phyloP scores from a whole-genome alignment of 2,329 filamentous ascomycete species.

The Tolypocladium ophioglossoides region DNA sequence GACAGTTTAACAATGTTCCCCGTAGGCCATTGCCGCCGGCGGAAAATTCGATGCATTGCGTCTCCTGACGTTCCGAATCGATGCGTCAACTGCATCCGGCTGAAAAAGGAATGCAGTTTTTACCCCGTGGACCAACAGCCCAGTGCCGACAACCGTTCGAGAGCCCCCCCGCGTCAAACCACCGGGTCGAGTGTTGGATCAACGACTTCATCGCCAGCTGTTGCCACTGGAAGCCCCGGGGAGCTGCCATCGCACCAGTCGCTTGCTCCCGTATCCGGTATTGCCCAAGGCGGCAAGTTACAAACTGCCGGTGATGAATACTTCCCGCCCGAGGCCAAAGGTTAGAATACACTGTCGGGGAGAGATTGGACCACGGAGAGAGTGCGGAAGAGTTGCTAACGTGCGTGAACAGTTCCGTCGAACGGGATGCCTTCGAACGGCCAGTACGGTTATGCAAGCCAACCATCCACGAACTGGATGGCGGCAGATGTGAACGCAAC shows the following conservation, averaged over 20 bases:
- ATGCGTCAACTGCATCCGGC: conserved; percentile 84
- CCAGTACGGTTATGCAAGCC: conserved; percentile 27
- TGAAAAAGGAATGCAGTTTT: conserved; percentile 93
- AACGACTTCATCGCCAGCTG: conserved; percentile 37
- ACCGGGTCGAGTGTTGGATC: conserved; percentile 30
- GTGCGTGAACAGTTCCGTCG: conserved; percentile 17
- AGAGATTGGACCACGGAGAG: neutral
- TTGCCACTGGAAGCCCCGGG: conserved; percentile 28
- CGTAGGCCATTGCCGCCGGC: conserved; percentile 76
- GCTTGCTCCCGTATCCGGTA: neutral
- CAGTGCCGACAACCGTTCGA: conserved; percentile 33
- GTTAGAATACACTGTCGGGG: conserved; percentile 22
- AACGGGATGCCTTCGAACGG: conserved; percentile 19
- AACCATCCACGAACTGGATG: conserved; percentile 33
- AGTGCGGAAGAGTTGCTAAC: neutral
- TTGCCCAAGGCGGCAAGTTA: conserved; percentile 6
- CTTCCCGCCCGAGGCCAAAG: conserved; percentile 28
- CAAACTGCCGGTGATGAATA: conserved; percentile 26
- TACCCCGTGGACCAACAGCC: conserved; percentile 75
- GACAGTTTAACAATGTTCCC: neutral
- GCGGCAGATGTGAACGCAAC: conserved; percentile 28
- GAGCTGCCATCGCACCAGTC: conserved; percentile 28
- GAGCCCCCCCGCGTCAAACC: conserved; percentile 27
- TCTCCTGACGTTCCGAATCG: conserved; percentile 66
- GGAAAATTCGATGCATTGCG: conserved; percentile 86